Conservation (phyloP, 2,329 filamentous ascomycete species). For the Arthroderma uncinatum region DNA sequence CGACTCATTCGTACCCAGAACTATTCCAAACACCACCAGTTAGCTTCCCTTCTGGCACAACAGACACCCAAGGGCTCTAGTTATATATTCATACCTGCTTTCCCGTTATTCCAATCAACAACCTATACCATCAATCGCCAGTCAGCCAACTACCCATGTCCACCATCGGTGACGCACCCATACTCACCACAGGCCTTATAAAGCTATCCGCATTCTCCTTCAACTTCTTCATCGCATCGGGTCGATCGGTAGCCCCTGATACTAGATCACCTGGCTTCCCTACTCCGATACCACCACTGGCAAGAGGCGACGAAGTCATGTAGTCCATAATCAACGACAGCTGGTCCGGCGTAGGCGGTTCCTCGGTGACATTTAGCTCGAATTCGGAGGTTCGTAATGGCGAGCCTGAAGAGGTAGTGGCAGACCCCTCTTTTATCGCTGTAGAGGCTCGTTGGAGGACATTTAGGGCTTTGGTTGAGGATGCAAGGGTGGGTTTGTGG, state of each 20-base stretch:
- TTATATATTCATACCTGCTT: conserved; percentile 45
- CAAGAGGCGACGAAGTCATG: conserved; percentile 45
- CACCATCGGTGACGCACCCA: neutral
- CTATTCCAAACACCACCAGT: conserved; percentile 23
- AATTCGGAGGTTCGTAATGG: conserved; percentile 55
- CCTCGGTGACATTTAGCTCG: conserved; percentile 74
- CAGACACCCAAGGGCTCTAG: too few relatives aligned
- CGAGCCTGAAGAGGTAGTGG: conserved; percentile 52
- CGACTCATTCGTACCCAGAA: conserved; percentile 67
- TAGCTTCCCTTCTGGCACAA: neutral
- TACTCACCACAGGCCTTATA: conserved; percentile 62
- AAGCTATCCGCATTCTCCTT: conserved; percentile 58
- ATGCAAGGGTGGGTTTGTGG: conserved; percentile 65
- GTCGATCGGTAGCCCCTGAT: conserved; percentile 58
- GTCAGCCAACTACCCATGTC: neutral
- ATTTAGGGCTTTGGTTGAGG: conserved; percentile 61
- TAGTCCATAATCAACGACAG: conserved; percentile 76
- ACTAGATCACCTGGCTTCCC: conserved; percentile 55
- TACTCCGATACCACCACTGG: conserved; percentile 57
- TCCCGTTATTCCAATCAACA: conserved; percentile 91
- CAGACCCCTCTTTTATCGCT: conserved; percentile 60
- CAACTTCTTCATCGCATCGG: conserved; percentile 70
- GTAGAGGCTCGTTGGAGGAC: conserved; percentile 70
- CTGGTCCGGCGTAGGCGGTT: conserved; percentile 68
- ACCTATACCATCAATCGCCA: conserved; percentile 27